These are phyloP conservation scores for Xerophyta viscosa DNA, from an alignment of 106 monocot genomes.

Conservation along the genomic window DNA sequence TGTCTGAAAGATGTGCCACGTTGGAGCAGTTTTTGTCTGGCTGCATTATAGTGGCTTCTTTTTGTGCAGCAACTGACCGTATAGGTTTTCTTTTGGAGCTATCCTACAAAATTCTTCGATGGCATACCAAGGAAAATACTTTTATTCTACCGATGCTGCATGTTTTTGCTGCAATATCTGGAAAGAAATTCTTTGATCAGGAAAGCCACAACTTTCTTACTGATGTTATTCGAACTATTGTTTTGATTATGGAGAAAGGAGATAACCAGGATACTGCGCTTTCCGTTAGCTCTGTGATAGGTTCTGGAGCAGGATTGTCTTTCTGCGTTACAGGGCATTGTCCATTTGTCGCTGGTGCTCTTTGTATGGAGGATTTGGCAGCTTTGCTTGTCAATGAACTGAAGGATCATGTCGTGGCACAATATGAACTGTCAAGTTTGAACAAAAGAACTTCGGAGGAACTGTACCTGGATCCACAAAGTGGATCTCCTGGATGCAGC, in stretches of 20 bases:
- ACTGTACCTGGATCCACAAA: neutral
- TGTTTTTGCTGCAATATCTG: constrained; percentile 52
- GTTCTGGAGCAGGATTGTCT: neutral
- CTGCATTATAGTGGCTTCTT: constrained; percentile 56
- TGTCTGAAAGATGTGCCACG: constrained; percentile 23
- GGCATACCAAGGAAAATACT: constrained; percentile 22
- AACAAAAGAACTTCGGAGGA: no score
- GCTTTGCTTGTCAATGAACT: constrained; percentile 40
- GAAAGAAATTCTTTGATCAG: constrained; percentile 30
- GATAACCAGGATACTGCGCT: neutral
- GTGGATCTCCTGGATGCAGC: constrained; percentile 3
- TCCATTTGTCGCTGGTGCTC: constrained; percentile 38
- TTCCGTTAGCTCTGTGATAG: constrained; percentile 3
- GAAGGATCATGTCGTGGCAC: constrained; percentile 16
- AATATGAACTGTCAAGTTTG: neutral
- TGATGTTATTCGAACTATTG: constrained; percentile 36
- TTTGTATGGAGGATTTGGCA: constrained; percentile 33
- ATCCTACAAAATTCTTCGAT: constrained; percentile 52
- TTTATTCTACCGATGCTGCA: constrained; percentile 43
- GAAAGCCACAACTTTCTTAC: constrained; percentile 17
- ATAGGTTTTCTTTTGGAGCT: constrained; percentile 41
- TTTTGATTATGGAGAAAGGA: constrained; percentile 39
- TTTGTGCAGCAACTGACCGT: constrained; percentile 31
- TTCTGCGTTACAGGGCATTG: constrained; percentile 39
- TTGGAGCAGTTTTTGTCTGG: constrained; percentile 44